These are phyloP conservation scores for Periconia sp. DNA, from an alignment of 2,329 filamentous ascomycete genomes.

Conservation along the genomic window DNA sequence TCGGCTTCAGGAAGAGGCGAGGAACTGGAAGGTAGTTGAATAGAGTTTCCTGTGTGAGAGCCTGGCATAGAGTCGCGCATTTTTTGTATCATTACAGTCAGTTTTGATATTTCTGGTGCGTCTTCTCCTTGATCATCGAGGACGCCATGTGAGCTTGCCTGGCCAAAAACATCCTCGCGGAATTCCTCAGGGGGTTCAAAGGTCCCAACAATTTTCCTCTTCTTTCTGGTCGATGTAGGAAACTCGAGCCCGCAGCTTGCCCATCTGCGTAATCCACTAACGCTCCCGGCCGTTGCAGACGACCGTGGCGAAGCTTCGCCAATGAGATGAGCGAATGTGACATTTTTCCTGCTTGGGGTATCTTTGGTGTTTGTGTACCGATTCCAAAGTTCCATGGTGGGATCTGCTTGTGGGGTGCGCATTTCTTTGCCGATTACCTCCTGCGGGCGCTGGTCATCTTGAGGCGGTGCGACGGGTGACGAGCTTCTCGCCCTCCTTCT, in stretches of 20 bases:
- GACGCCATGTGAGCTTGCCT: constrained; percentile 34
- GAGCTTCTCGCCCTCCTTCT: constrained; percentile 24
- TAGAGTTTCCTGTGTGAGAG: constrained; percentile 18
- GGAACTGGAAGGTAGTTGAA: constrained; percentile 48
- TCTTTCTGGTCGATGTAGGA: constrained; percentile 47
- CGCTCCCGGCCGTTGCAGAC: constrained; percentile 47
- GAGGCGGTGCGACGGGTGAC: constrained; percentile 48
- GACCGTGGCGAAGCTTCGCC: constrained; percentile 51
- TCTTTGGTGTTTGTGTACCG: constrained; percentile 46
- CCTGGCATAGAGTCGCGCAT: constrained; percentile 49
- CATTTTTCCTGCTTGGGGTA: constrained; percentile 38
- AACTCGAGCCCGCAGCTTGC: constrained; percentile 55
- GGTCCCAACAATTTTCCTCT: constrained; percentile 38
- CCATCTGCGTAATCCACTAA: constrained; percentile 51
- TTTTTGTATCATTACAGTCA: constrained; percentile 43
- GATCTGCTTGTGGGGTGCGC: constrained; percentile 50
- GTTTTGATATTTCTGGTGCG: constrained; percentile 27
- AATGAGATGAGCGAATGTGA: constrained; percentile 48
- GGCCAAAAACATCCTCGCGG: constrained; percentile 30
- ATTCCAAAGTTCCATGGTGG: constrained; percentile 51
- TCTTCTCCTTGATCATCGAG: constrained; percentile 28
- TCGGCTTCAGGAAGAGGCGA: constrained; percentile 47
- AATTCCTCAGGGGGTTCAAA: constrained; percentile 32
- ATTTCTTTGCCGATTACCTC: constrained; percentile 27
- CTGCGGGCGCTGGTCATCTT: constrained; percentile 37